Conservation (phyloP, 495 filamentous ascomycete species). For the Schizothecium vesticola region DNA sequence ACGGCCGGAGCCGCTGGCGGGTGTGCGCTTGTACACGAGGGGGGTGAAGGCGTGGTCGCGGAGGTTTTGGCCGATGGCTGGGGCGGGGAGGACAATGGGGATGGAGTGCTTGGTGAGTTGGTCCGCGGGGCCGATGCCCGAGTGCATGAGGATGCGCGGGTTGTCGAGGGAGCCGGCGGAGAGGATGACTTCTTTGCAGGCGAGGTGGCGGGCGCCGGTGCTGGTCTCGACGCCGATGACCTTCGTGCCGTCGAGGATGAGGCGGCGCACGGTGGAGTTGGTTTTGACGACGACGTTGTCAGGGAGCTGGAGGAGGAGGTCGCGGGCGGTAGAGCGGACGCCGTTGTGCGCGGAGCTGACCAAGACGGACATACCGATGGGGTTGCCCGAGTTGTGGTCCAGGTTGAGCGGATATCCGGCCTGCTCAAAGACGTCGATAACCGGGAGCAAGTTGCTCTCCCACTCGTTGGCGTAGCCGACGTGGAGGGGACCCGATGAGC, state of each 20-base stretch:
- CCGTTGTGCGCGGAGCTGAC: constrained; percentile 47
- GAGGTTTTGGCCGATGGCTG: constrained; percentile 51
- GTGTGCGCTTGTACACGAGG: constrained; percentile 22
- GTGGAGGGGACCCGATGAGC: constrained; percentile 41
- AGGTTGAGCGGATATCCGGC: constrained; percentile 45
- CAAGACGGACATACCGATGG: constrained; percentile 49
- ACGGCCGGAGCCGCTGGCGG: constrained; percentile 27
- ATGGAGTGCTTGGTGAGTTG: constrained; percentile 52
- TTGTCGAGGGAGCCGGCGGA: constrained; percentile 52
- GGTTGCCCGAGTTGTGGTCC: constrained; percentile 58
- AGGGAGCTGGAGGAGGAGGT: constrained; percentile 40
- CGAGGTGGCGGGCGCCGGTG: constrained; percentile 37
- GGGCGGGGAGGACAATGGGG: constrained; percentile 42
- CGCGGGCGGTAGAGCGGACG: constrained; percentile 45
- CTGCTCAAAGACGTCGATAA: constrained; percentile 38
- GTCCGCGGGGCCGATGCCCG: constrained; percentile 53
- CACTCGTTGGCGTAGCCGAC: constrained; percentile 44
- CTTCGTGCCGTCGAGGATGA: constrained; percentile 48
- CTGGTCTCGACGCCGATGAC: constrained; percentile 46
- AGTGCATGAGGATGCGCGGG: constrained; percentile 60
- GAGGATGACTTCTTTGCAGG: constrained; percentile 55
- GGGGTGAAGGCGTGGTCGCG: constrained; percentile 46
- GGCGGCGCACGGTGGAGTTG: constrained; percentile 41
- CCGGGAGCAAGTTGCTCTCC: constrained; percentile 42
- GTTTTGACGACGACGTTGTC: constrained; percentile 50